Conservation (phyloP, 1,284 basidiomycete genomes). For the Xerocomus minutiporus region DNA sequence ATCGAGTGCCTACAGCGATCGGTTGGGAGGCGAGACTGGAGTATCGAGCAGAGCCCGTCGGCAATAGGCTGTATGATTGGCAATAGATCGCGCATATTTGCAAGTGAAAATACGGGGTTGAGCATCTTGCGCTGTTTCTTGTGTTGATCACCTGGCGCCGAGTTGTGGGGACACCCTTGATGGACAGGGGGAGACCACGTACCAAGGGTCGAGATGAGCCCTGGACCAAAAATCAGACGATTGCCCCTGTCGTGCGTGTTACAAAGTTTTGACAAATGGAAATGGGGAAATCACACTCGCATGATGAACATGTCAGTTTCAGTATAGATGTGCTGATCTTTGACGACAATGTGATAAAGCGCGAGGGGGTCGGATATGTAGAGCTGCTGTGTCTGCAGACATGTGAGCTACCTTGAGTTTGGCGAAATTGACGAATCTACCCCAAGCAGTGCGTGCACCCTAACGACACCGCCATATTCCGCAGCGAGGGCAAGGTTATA, state of each 20-base stretch:
- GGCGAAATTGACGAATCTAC: constrained; percentile 23
- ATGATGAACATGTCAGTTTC: constrained; percentile 48
- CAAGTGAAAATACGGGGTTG: constrained; percentile 45
- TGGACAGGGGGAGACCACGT: constrained; percentile 21
- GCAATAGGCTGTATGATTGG: constrained; percentile 47
- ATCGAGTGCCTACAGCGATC: constrained; percentile 18
- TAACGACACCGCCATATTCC: constrained; percentile 46
- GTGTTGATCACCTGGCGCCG: constrained; percentile 42
- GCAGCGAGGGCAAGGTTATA: constrained; percentile 45
- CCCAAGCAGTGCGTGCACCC: constrained; percentile 49
- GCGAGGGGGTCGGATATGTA: constrained; percentile 48
- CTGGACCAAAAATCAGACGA: constrained; percentile 26
- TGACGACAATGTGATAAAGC: constrained; percentile 42
- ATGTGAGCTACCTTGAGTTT: not conserved
- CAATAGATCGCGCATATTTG: constrained; percentile 43
- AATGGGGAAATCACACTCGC: constrained; percentile 29
- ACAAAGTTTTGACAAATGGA: constrained; percentile 21
- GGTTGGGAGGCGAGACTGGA: constrained; percentile 21
- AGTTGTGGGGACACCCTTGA: not conserved
- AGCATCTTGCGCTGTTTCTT: constrained; percentile 48
- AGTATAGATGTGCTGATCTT: constrained; percentile 48
- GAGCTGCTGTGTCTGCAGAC: constrained; percentile 37
- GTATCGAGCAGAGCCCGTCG: constrained; percentile 26
- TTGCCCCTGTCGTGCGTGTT: constrained; percentile 34
- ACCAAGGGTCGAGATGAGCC: constrained; percentile 33